Percentiles rank a stretch among this genome's conserved stretches.
phyloP scores from a whole-genome alignment of 495 filamentous ascomycete genomes.

The Podospora appendiculata region DNA sequence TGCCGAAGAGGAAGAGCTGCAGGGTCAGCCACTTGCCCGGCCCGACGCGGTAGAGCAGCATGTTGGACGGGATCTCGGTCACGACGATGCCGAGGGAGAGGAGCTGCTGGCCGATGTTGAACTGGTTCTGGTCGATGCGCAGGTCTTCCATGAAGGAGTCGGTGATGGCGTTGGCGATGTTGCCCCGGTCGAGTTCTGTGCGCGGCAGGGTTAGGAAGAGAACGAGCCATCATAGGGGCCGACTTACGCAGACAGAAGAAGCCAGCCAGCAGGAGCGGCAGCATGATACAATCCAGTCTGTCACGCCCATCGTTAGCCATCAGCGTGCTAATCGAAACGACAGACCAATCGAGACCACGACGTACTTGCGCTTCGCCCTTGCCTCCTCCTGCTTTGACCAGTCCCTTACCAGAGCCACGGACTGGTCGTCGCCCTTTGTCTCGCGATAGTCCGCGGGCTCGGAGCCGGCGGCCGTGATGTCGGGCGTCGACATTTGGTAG shows the following conservation, averaged over 20 bases:
- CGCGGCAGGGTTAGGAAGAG: not conserved
- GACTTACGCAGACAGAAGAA: constrained; percentile 49
- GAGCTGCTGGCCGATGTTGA: constrained; percentile 52
- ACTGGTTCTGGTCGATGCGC: constrained; percentile 45
- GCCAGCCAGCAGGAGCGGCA: constrained; percentile 46
- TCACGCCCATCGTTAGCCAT: not conserved
- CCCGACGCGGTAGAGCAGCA: constrained; percentile 49
- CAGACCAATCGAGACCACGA: not conserved
- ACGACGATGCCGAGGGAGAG: constrained; percentile 51
- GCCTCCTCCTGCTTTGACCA: constrained; percentile 29
- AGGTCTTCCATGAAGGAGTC: constrained; percentile 42
- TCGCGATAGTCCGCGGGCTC: too few species aligned
- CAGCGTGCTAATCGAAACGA: not conserved
- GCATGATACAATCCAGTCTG: constrained; percentile 42
- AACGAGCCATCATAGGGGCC: not conserved
- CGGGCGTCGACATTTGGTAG: too few species aligned
- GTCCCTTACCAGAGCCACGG: constrained; percentile 18
- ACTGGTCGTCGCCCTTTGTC: constrained; percentile 21
- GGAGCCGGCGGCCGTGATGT: too few species aligned
- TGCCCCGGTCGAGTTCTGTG: constrained; percentile 28
- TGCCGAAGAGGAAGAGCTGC: constrained; percentile 51
- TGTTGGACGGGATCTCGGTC: constrained; percentile 51
- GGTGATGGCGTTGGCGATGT: constrained; percentile 26
- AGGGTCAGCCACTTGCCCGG: constrained; percentile 50
- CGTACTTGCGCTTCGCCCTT: constrained; percentile 31